Evolutionary conservation across 768 basidiomycete genomes (phyloP).

Genomic region (Kwoniella dejecticola): DNA sequence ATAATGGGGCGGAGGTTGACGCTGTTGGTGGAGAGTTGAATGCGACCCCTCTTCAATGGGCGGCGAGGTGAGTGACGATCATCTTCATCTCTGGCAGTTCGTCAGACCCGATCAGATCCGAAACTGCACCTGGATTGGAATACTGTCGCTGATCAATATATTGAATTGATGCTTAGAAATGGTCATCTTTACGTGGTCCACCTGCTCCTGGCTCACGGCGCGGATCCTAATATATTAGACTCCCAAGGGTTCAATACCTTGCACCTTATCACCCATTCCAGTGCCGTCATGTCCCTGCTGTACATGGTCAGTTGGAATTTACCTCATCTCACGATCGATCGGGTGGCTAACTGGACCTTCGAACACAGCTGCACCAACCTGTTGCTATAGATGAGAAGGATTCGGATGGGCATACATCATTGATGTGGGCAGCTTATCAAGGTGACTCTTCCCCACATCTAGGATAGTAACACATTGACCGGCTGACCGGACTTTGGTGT

Average conservation of each 20-base stretch:
- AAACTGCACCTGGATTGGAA: too few relatives aligned
- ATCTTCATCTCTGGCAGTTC: too few relatives aligned
- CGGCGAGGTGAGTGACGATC: conserved; percentile 62
- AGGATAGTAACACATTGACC: too few relatives aligned
- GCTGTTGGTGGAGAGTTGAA: conserved; percentile 89
- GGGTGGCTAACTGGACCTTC: conserved; percentile 54
- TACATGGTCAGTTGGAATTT: conserved; percentile 42
- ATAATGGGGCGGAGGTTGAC: conserved; percentile 92
- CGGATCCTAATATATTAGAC: conserved; percentile 88
- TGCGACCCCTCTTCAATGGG: conserved; percentile 97
- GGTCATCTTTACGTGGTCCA: conserved; percentile 96
- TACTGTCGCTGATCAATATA: too few relatives aligned
- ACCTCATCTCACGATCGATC: too few relatives aligned
- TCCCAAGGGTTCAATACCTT: conserved; percentile 94
- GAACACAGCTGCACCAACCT: conserved; percentile 81
- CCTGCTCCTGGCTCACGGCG: conserved; percentile 80
- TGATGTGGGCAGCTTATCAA: conserved; percentile 99
- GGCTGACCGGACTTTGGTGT: not conserved
- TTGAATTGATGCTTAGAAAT: conserved; percentile 60
- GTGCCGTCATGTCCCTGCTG: conserved; percentile 88
- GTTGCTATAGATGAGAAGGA: conserved; percentile 88
- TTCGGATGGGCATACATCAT: conserved; percentile 84
- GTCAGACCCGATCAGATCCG: too few relatives aligned
- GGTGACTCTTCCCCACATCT: conserved; percentile 58
- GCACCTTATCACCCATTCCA: conserved; percentile 92